Conservation (phyloP, 371 early-diverging fungal genomes). For the Saksenaea oblongispora region DNA sequence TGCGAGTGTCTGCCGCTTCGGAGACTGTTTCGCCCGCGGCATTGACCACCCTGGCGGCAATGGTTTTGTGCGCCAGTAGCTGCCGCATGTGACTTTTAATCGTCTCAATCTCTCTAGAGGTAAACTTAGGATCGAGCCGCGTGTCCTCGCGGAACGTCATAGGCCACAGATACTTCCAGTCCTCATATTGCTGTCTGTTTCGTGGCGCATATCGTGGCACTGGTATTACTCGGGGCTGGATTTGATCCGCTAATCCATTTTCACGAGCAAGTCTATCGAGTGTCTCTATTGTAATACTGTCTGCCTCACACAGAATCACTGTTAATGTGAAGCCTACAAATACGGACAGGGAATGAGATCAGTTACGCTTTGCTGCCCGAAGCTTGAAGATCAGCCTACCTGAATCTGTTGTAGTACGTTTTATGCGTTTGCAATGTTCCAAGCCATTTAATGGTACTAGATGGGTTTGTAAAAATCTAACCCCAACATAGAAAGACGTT, state of each 20-base stretch:
- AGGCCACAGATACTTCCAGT: slow-evolving; percentile 65
- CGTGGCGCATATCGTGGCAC: slow-evolving; percentile 53
- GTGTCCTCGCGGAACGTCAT: slow-evolving; percentile 60
- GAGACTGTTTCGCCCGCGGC: slow-evolving; percentile 39
- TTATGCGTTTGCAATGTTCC: slow-evolving; percentile 50
- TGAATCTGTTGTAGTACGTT: slow-evolving; percentile 19
- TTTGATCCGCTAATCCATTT: slow-evolving; percentile 12
- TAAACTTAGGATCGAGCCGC: slow-evolving; percentile 52
- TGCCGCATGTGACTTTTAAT: slow-evolving; percentile 42
- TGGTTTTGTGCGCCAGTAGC: slow-evolving; percentile 21
- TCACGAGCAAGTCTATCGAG: slow-evolving; percentile 16
- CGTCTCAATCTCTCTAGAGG: slow-evolving; percentile 31
- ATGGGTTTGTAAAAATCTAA: slow-evolving; percentile 47
- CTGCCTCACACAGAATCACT: slow-evolving; percentile 31
- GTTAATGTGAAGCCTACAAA: slow-evolving; percentile 24
- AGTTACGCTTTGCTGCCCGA: neutral
- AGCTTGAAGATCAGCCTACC: neutral
- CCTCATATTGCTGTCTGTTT: slow-evolving; percentile 58
- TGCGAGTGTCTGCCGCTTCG: slow-evolving; percentile 49
- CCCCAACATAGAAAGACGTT: neutral
- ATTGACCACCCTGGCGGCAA: slow-evolving; percentile 52
- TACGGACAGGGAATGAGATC: neutral
- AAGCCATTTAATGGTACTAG: slow-evolving; percentile 36
- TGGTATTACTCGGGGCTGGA: slow-evolving; percentile 23
- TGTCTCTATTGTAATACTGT: slow-evolving; percentile 10